Base-by-base conservation (phyloP, 2,329 filamentous ascomycete genomes). In the Ceratocystis harringtonii region DNA sequence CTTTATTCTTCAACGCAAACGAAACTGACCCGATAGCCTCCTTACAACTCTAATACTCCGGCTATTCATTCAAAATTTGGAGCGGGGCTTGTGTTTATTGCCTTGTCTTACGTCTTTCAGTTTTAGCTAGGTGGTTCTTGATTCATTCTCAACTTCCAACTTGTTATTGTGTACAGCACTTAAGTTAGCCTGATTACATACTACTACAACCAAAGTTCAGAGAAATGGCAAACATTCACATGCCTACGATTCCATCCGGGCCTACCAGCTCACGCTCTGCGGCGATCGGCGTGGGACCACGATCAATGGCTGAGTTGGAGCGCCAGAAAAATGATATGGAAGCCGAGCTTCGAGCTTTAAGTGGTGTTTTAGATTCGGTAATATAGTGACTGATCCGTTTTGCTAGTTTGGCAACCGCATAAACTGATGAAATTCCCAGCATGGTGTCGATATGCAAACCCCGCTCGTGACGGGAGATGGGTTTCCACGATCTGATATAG, bases 391-490 rank as follows among this genome's bases (percentile, higher is more conserved):
- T 50, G 15, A 28, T 65, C 45, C 32, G 19, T 22, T n/a, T 68
- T 70, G 17, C 7, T n/a, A 17, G n/a, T 58, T 36, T 36, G 15
- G 28, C 17, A 17, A 15, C 2, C n/a, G 22, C 25, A 58, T n/a
- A n/a, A 58, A 61, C 55, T 22, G 28, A 30, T 28, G 15, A 60
- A 41, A 52, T 50, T 5, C 10, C 28, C 71, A 96, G 92, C 92
- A 97, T 78, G 86, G 88, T 57, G 92, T 96, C 64, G 86, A 88
- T 71, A 99, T 99, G 94, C 86, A 87, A 71, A 96, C 94, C 6
- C 81, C 84, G 66, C 83, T 99, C 48, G 84, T 90, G 28, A 96
- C 92, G 15, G 83, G 85, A 68, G 94, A 97, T 76, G 94, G 94
- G 61, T 99, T 90, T 73, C 94, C 94, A 41, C 84, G 94, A 73